Base-by-base conservation (phyloP, 768 basidiomycete genomes). In the Coprinellus micaceus region DNA sequence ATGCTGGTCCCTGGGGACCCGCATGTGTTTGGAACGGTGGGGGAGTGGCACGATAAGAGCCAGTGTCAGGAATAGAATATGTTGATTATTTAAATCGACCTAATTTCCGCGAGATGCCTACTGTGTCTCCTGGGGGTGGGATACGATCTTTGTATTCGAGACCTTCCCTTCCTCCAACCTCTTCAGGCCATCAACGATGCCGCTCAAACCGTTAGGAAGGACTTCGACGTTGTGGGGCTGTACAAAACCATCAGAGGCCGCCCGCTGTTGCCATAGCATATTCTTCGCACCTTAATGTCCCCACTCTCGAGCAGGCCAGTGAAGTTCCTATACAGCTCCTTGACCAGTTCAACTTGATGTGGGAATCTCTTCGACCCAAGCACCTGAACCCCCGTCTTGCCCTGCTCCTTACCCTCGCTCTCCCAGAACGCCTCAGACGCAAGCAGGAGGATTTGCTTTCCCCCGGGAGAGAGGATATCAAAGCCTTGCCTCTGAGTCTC, bases 191-290 rank as follows among this genome's bases (percentile, higher is more conserved):
- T 68, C 66, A 33, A 64, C 61, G 43, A 82, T 75, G 11, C 75
- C 80, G 44, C 64, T 69, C 15, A 83, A 66, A 12, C 82, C 82
- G 36, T 68, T 67, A 0, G 71, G 70, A 2, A 83, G 53, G 19
- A 75, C 63, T 57, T 80, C 77, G 3, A 74, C 67, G n/a, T 62
- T 64, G 61, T 77, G 79, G 1, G 77, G 75, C 81, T 28, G 22
- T 28, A 47, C 12, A 47, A 7, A 47, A 17, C 7, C 12, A 24
- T 47, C 24, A 47, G 25, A 6, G n/a, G n/a, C n/a, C n/a, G n/a
- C n/a, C n/a, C n/a, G n/a, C n/a, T n/a, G n/a, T n/a, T n/a, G n/a
- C n/a, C n/a, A n/a, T n/a, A n/a, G n/a, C n/a, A n/a, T n/a, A n/a
- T n/a, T n/a, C n/a, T n/a, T n/a, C n/a, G n/a, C 56, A 78, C 77